Evolutionary conservation across 1,284 basidiomycete species (phyloP).

Genomic region (Xerocomus cyaneibrunnescens): DNA sequence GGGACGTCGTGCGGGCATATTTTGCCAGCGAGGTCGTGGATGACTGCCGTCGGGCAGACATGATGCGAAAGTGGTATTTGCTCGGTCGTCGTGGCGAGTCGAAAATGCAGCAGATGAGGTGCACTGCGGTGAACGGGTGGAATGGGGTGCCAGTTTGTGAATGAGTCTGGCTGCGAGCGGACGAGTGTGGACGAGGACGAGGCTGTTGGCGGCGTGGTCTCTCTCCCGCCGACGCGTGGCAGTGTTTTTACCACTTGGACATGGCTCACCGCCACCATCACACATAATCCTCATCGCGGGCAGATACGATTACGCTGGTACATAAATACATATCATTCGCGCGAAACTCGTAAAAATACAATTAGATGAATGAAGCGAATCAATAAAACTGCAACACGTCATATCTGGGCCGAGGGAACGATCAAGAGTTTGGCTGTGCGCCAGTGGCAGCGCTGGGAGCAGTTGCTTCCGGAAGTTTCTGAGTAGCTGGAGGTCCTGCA

Average conservation of each 20-base stretch:
- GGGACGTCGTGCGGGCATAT: conserved; percentile 57
- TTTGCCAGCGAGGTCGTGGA: conserved; percentile 73
- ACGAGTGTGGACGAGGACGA: not conserved
- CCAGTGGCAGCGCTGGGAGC: too few species aligned
- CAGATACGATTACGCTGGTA: not conserved
- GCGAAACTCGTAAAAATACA: not conserved
- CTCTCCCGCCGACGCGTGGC: conserved; percentile 16
- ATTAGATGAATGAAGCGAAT: not conserved
- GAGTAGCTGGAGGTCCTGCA: too few species aligned
- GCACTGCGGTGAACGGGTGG: conserved; percentile 12
- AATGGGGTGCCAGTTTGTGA: not conserved
- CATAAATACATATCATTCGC: not conserved
- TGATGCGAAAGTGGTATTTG: conserved; percentile 29
- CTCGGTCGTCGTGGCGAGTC: conserved; percentile 15
- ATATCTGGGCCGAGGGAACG: too few species aligned
- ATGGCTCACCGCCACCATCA: conserved; percentile 9
- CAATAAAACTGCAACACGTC: too few species aligned
- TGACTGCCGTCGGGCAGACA: conserved; percentile 67
- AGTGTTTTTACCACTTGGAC: conserved; percentile 1
- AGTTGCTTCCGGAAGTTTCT: too few species aligned
- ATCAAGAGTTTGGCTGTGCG: too few species aligned
- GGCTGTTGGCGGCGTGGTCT: conserved; percentile 16
- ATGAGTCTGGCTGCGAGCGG: too few species aligned
- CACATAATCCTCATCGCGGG: too few species aligned
- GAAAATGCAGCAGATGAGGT: conserved; percentile 18